phyloP scores from a whole-genome alignment of 495 filamentous ascomycete species.

The Tuber aestivum region DNA sequence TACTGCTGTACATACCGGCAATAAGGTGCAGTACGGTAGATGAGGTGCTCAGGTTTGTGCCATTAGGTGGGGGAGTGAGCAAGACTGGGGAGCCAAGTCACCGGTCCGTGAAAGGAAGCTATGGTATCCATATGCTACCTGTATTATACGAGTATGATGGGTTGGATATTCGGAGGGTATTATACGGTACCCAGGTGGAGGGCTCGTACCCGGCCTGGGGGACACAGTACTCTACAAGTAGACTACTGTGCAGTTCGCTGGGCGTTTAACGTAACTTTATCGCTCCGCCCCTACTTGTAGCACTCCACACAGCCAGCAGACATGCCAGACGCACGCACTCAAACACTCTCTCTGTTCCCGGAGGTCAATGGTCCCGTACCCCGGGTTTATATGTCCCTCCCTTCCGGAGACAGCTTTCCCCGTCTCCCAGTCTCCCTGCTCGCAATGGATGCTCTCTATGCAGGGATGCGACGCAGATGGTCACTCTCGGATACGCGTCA shows the following conservation, averaged over 20 bases:
- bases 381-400: background rate
- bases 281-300: background rate
- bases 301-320: background rate
- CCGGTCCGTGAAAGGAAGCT: background rate
- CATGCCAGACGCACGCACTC: background rate
- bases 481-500: background rate
- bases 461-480: background rate
- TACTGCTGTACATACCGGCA: too few relatives aligned
- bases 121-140: background rate
- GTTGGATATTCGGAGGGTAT: background rate
- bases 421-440: background rate
- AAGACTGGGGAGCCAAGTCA: background rate
- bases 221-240: background rate
- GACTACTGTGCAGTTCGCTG: background rate
- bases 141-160: background rate
- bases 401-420: background rate
- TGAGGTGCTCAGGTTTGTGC: background rate
- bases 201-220: background rate
- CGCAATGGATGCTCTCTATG: background rate
- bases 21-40: too few relatives aligned
- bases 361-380: background rate
- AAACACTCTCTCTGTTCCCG: background rate
- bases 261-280: background rate
- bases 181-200: too few relatives aligned
- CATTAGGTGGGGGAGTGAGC: background rate